Conservation (phyloP, 495 filamentous ascomycete genomes). For the Xylaria nigripes region DNA sequence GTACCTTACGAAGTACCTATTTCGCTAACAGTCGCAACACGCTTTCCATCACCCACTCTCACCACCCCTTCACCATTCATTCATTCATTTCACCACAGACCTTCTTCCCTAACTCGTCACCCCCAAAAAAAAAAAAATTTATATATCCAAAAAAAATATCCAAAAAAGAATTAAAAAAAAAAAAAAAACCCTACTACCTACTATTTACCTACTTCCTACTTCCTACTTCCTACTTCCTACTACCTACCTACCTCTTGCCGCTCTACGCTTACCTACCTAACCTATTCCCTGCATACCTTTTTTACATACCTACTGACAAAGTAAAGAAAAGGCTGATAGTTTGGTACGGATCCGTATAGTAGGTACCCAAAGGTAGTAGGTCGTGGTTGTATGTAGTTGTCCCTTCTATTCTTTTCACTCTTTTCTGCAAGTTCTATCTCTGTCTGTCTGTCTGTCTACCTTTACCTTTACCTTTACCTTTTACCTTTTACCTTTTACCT, state of each 20-base stretch:
- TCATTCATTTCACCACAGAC: background rate
- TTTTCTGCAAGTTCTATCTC: background rate
- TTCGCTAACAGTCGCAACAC: slow-evolving; percentile 5
- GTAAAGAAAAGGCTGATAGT: background rate
- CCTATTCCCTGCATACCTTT: background rate
- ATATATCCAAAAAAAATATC: too few relatives aligned
- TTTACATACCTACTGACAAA: background rate
- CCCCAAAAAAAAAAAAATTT: too few relatives aligned
- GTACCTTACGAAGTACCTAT: background rate
- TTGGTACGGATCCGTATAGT: background rate
- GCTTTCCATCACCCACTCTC: background rate
- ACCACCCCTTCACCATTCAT: background rate
- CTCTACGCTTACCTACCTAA: too few relatives aligned
- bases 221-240: too few relatives aligned
- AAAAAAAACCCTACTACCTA: background rate
- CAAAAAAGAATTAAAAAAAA: too few relatives aligned
- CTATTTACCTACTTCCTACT: background rate
- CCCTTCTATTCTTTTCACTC: background rate
- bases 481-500: background rate
- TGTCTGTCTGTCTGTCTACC: background rate
- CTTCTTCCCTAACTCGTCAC: background rate
- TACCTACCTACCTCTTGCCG: background rate
- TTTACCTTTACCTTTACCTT: background rate
- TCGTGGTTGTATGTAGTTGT: background rate
- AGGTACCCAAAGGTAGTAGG: background rate